These are phyloP conservation scores for Silene noctiflora DNA, from an alignment of 179 eudicot species.

Conservation along the genomic window DNA sequence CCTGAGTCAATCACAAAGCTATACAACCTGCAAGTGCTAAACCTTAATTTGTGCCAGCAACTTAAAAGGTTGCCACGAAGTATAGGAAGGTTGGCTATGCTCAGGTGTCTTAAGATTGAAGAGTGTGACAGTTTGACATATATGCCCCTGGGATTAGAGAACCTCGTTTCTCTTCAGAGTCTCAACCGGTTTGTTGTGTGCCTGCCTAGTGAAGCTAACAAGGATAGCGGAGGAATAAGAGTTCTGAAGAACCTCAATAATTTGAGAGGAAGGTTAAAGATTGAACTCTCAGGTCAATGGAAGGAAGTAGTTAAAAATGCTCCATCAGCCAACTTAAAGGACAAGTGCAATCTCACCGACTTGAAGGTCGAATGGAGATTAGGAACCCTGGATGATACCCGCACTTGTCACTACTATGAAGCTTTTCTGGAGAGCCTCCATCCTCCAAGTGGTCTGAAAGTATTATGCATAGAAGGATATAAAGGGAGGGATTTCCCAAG, in stretches of 20 bases:
- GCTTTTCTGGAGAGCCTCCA: constrained; percentile 25
- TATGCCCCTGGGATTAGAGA: constrained; percentile 24
- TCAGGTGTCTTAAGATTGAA: constrained; percentile 27
- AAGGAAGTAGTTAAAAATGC: neutral
- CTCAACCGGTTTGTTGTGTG: constrained; percentile 24
- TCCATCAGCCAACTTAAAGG: constrained; percentile 1
- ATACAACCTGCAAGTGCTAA: constrained; percentile 21
- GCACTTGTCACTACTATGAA: constrained; percentile 17
- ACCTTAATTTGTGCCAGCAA: constrained; percentile 10
- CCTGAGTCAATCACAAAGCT: constrained; percentile 31
- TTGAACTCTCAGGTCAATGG: constrained; percentile 21
- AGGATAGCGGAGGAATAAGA: constrained; percentile 5
- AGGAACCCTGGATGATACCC: neutral
- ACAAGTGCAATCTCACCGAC: constrained; percentile 4
- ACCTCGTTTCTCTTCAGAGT: constrained; percentile 20
- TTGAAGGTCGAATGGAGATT: constrained; percentile 3
- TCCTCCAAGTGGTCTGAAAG: constrained; percentile 20
- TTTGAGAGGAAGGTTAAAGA: constrained; percentile 17
- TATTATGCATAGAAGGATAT: constrained; percentile 23
- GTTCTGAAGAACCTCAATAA: constrained; percentile 2
- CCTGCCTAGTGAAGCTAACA: neutral
- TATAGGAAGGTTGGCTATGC: constrained; percentile 7
- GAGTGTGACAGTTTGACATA: constrained; percentile 19
- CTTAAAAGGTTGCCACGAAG: constrained; percentile 16
- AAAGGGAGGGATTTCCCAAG: constrained; percentile 31